Base-by-base conservation (phyloP, 2,329 filamentous ascomycete genomes). In the Colletotrichum orchidophilum region DNA sequence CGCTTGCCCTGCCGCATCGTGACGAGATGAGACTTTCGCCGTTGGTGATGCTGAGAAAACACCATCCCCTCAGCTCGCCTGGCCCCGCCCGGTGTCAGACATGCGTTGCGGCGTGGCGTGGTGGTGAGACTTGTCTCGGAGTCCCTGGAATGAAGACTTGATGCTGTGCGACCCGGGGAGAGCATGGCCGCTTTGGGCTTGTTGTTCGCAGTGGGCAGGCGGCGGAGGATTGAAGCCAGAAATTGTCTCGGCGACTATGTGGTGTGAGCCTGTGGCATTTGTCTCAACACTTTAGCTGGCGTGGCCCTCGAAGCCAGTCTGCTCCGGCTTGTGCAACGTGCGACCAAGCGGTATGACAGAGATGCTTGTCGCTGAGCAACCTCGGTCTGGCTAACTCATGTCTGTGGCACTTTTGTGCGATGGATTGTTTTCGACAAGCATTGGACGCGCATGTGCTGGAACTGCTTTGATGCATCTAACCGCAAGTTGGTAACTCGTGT, bases 101-200 rank as follows among this genome's bases (percentile, higher is more conserved):
- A 42, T 69, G 42, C 27, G 54, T 54, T 21, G 33, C 60, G 21
- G 52, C 31, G 18, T 42, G 29, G 57, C 21, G n/a, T 55, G 50
- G 24, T 29, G 15, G 39, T 52, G 64, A 71, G 57, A 68, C 68
- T 26, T 68, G 63, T 68, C 63, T 63, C 53, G 12, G 13, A 33
- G 27, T 57, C 42, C 55, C 39, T n/a, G 21, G 8, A 18, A 29
- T 24, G 63, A 60, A 52, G 31, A 39, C 55, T 33, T n/a, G 29
- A 53, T 15, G 50, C 9, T 21, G 31, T 39, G 60, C 46, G 5
- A 27, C 7, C 13, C 33, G 1, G 27, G 42, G 15, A 59, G 52
- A 42, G 21, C 27, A 2, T 26, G 35, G 18, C 67, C 67, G n/a
- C 5, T 24, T 42, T 52, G n/a, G 31, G 58, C 31, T 39, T 42